Evolutionary conservation across 352 stramenopile species (phyloP).

Genomic region (Aphanomyces astaci): DNA sequence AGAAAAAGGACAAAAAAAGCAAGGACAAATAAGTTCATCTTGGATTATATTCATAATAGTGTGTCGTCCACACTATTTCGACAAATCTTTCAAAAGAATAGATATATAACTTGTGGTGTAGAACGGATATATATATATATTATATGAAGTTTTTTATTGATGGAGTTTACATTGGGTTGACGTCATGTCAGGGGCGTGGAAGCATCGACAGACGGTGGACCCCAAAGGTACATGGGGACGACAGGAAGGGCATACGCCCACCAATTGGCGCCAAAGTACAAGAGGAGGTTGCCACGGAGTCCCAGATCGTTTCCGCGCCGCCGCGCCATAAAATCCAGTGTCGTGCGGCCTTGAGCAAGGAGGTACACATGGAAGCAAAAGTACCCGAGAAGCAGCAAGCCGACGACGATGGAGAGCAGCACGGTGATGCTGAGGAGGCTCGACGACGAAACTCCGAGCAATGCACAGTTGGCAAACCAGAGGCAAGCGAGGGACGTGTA

Average conservation of each 20-base stretch:
- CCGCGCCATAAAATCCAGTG: slow-evolving; percentile 59
- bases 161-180: no score
- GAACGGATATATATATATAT: no score
- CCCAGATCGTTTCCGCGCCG: slow-evolving; percentile 42
- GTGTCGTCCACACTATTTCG: no score
- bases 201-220: not conserved
- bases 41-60: no score
- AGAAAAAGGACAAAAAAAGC: slow-evolving; percentile 79
- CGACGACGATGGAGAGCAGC: slow-evolving; percentile 31
- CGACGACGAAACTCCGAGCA: not conserved
- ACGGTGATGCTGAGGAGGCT: slow-evolving; percentile 29
- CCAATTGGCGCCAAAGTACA: slow-evolving; percentile 58
- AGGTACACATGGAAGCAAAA: slow-evolving; percentile 72
- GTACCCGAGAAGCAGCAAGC: slow-evolving; percentile 54
- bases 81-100: no score
- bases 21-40: slow-evolving; percentile 59
- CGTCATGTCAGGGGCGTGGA: not conserved
- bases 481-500: slow-evolving; percentile 60
- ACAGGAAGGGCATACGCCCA: slow-evolving; percentile 54
- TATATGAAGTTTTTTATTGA: no score
- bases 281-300: slow-evolving; percentile 38
- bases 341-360: slow-evolving; percentile 52
- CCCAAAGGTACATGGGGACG: slow-evolving; percentile 25
- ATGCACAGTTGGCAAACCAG: slow-evolving; percentile 32
- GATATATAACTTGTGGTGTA: no score